phyloP scores from a whole-genome alignment of 495 filamentous ascomycete genomes.

The Beverwykella pulmonaria region DNA sequence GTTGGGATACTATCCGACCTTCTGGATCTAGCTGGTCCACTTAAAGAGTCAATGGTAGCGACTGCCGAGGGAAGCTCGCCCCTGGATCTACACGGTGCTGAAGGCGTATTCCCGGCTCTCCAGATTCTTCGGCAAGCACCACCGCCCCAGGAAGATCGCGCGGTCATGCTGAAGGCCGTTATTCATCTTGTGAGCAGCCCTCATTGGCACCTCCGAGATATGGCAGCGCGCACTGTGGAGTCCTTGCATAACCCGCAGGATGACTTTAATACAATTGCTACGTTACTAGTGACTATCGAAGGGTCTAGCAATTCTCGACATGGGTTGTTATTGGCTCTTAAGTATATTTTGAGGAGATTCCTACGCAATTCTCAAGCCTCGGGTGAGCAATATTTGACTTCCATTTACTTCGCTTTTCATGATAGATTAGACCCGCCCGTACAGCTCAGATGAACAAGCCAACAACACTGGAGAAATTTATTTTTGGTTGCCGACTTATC shows the following conservation, averaged over 20 bases:
- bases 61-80: background rate
- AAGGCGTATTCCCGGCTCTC: constrained; percentile 84
- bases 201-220: constrained; percentile 87
- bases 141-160: constrained; percentile 52
- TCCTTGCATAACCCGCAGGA: constrained; percentile 42
- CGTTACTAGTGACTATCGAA: background rate
- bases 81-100: constrained; percentile 44
- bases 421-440: too few relatives aligned
- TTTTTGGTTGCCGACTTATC: too few relatives aligned
- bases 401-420: too few relatives aligned
- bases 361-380: background rate
- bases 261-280: constrained; percentile 7
- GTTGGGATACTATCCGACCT: constrained; percentile 68
- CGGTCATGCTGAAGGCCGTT: constrained; percentile 54
- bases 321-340: constrained; percentile 57
- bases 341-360: constrained; percentile 48
- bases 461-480: too few relatives aligned
- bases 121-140: constrained; percentile 74
- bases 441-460: too few relatives aligned
- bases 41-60: background rate
- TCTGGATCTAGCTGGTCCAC: constrained; percentile 49
- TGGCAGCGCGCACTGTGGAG: constrained; percentile 75
- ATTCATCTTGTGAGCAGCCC: constrained; percentile 65
- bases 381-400: too few relatives aligned
- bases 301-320: constrained; percentile 66